phyloP scores from a whole-genome alignment of 2,329 filamentous ascomycete genomes.

The Meredithiella fracta region DNA sequence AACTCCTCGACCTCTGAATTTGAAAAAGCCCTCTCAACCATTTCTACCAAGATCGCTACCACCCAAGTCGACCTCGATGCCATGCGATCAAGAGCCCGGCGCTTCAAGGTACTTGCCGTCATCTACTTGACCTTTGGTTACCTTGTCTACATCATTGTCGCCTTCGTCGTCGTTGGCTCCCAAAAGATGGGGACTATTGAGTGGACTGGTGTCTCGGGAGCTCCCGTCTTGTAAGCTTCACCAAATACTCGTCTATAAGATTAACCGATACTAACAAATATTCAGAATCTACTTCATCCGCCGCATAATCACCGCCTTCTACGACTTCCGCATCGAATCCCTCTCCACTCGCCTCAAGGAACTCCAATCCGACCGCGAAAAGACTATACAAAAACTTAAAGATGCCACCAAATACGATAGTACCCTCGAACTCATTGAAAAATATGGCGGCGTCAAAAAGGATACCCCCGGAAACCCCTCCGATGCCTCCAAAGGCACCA shows the following conservation, averaged over 20 bases:
- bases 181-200: constrained; percentile 60
- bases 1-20: constrained; percentile 71
- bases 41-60: constrained; percentile 67
- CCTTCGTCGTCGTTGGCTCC: constrained; percentile 72
- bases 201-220: constrained; percentile 61
- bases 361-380: constrained; percentile 61
- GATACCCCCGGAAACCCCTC: background rate
- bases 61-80: constrained; percentile 58
- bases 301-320: constrained; percentile 49
- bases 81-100: constrained; percentile 54
- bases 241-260: background rate
- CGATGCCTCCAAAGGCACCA: background rate
- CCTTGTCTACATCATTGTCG: constrained; percentile 67
- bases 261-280: background rate
- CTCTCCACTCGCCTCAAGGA: constrained; percentile 54
- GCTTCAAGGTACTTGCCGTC: constrained; percentile 71
- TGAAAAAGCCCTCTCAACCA: constrained; percentile 71
- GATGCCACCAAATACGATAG: constrained; percentile 91
- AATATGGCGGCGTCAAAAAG: constrained; percentile 47
- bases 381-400: constrained; percentile 88
- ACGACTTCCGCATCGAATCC: constrained; percentile 62
- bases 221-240: constrained; percentile 53
- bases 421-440: constrained; percentile 80
- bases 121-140: constrained; percentile 85
- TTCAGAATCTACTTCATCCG: constrained; percentile 65